These are phyloP conservation scores for Dryas alaskensis DNA, from an alignment of 306 rosid species.

Conservation along the genomic window DNA sequence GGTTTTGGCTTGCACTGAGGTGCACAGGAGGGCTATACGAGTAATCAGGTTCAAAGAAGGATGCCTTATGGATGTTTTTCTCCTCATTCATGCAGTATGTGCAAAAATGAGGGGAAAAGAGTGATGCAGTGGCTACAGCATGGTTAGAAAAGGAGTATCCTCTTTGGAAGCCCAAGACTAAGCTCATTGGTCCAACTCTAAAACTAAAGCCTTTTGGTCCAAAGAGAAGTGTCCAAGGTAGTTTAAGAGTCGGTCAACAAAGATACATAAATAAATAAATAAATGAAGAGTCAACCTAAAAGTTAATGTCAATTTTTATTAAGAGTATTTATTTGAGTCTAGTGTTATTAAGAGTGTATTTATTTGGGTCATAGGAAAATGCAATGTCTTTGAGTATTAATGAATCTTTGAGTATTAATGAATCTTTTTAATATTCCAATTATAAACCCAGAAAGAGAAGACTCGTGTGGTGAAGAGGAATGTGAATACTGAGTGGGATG, in stretches of 20 bases:
- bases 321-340: not conserved
- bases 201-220: too few species aligned
- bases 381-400: too few species aligned
- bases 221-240: not conserved
- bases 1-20: too few species aligned
- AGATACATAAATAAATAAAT: not conserved
- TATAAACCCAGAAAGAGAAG: constrained; percentile 53
- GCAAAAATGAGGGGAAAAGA: not conserved
- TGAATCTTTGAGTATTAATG: too few species aligned
- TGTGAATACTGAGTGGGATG: constrained; percentile 75
- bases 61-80: too few species aligned
- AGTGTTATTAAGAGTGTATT: not conserved
- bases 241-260: not conserved
- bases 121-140: not conserved
- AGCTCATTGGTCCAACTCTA: constrained; percentile 1
- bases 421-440: too few species aligned
- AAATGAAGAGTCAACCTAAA: not conserved
- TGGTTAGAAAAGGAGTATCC: not conserved
- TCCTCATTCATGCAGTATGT: too few species aligned
- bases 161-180: not conserved
- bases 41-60: too few species aligned
- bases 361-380: too few species aligned
- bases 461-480: constrained; percentile 54
- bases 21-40: too few species aligned
- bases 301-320: not conserved